phyloP scores from a whole-genome alignment of 306 rosid species.

The Lablab purpureus region DNA sequence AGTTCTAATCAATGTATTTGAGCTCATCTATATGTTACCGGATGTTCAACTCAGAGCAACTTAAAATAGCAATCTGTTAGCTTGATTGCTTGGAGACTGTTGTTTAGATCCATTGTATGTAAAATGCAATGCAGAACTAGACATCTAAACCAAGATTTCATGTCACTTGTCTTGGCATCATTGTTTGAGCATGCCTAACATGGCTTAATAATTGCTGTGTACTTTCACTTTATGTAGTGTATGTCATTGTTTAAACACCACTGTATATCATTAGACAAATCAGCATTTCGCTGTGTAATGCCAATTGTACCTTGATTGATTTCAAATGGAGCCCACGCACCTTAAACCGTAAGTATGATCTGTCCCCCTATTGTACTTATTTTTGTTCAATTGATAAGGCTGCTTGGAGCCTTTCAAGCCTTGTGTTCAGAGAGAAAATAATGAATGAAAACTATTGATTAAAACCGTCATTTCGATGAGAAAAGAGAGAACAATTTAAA shows the following conservation, averaged over 20 bases:
- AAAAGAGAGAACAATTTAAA: background rate
- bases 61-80: constrained; percentile 36
- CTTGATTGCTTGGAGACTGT: constrained; percentile 29
- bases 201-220: constrained; percentile 59
- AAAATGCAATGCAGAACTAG: constrained; percentile 43
- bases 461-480: constrained; percentile 2
- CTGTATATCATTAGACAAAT: constrained; percentile 42
- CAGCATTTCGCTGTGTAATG: constrained; percentile 22
- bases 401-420: constrained; percentile 21
- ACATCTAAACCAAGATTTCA: constrained; percentile 59
- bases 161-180: constrained; percentile 62
- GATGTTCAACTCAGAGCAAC: constrained; percentile 23
- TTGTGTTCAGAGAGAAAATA: constrained; percentile 40
- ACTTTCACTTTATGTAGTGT: constrained; percentile 58
- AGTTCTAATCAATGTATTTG: constrained; percentile 38
- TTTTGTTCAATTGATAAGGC: constrained; percentile 45
- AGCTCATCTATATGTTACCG: constrained; percentile 28
- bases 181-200: constrained; percentile 72
- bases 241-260: constrained; percentile 58
- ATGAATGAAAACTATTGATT: constrained; percentile 20
- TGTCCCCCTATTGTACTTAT: constrained; percentile 24
- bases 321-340: constrained; percentile 55
- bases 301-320: constrained; percentile 41
- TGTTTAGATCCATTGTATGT: constrained; percentile 56
- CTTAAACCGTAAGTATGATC: constrained; percentile 46